These are phyloP conservation scores for Phytophthora megakarya DNA, from an alignment of 352 stramenopile genomes.

Conservation along the genomic window DNA sequence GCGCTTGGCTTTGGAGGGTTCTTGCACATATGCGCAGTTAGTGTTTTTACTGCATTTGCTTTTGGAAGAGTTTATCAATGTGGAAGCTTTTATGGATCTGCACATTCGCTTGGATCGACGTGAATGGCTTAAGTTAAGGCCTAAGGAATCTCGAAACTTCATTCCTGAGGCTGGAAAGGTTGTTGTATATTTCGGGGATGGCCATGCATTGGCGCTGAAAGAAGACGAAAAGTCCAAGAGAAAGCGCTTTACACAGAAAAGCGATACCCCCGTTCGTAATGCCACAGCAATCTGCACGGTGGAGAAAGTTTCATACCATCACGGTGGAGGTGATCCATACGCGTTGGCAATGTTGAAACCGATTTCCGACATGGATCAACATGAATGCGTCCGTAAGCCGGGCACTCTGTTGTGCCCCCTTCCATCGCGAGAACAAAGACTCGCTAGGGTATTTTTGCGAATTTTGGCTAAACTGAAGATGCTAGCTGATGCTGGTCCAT, in stretches of 20 bases:
- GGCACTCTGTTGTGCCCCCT: constrained; percentile 58
- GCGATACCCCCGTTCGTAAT: constrained; percentile 52
- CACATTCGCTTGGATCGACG: constrained; percentile 69
- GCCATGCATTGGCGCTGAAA: constrained; percentile 76
- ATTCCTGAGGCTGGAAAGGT: constrained; percentile 68
- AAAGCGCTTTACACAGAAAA: constrained; percentile 77
- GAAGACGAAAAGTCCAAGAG: constrained; percentile 80
- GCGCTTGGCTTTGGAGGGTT: constrained; percentile 65
- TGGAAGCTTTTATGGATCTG: constrained; percentile 82
- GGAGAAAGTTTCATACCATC: constrained; percentile 72
- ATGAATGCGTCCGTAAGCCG: constrained; percentile 39
- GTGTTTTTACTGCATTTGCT: constrained; percentile 76
- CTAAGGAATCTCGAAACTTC: constrained; percentile 77
- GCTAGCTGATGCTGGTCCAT: constrained; percentile 66
- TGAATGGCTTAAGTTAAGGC: constrained; percentile 79
- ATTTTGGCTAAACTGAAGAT: constrained; percentile 67
- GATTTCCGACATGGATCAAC: constrained; percentile 32
- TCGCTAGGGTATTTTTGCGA: constrained; percentile 66
- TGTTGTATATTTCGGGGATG: constrained; percentile 83
- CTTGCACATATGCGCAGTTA: constrained; percentile 71
- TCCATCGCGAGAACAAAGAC: constrained; percentile 61
- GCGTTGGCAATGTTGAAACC: constrained; percentile 62
- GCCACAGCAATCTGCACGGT: constrained; percentile 69
- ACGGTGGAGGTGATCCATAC: constrained; percentile 83
- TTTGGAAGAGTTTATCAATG: constrained; percentile 78